phyloP scores from a whole-genome alignment of 1,284 basidiomycete genomes.

The Ceratobasidium sp. region DNA sequence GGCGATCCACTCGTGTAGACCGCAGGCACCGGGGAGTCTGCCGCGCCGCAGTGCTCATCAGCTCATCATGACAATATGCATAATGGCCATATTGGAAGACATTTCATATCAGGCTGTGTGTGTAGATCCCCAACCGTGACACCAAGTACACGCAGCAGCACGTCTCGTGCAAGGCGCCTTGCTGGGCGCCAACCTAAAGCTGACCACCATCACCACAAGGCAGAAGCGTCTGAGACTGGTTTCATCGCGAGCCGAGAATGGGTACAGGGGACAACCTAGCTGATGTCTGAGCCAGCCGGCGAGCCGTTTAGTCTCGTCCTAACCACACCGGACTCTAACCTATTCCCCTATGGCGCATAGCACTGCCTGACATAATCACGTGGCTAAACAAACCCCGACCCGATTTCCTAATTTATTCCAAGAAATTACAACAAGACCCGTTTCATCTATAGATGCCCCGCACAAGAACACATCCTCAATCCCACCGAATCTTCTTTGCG shows the following conservation, averaged over 20 bases:
- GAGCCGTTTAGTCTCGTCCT: neutral
- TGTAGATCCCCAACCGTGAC: too few relatives aligned
- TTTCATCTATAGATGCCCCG: neutral
- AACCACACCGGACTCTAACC: neutral
- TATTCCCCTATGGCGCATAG: too few relatives aligned
- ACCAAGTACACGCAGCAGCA: too few relatives aligned
- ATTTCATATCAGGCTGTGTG: too few relatives aligned
- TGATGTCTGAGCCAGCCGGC: neutral
- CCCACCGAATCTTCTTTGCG: constrained; percentile 79
- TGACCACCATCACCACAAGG: neutral
- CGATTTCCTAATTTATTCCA: neutral
- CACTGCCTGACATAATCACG: neutral
- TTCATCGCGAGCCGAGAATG: neutral
- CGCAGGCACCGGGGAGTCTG: too few relatives aligned
- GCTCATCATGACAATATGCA: too few relatives aligned
- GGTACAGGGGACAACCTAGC: neutral
- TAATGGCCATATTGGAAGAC: too few relatives aligned
- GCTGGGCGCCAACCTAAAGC: neutral
- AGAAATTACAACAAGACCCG: neutral
- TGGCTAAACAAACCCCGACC: constrained; percentile 4
- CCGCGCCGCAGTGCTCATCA: too few relatives aligned
- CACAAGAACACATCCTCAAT: constrained; percentile 46
- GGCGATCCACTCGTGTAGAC: too few relatives aligned
- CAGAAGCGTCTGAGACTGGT: neutral
- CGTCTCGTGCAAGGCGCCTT: too few relatives aligned